Evolutionary conservation across 2,329 filamentous ascomycete species (phyloP), one percentile per base, ranked within the genome.

Genomic region (Aspergillus neotritici): DNA sequence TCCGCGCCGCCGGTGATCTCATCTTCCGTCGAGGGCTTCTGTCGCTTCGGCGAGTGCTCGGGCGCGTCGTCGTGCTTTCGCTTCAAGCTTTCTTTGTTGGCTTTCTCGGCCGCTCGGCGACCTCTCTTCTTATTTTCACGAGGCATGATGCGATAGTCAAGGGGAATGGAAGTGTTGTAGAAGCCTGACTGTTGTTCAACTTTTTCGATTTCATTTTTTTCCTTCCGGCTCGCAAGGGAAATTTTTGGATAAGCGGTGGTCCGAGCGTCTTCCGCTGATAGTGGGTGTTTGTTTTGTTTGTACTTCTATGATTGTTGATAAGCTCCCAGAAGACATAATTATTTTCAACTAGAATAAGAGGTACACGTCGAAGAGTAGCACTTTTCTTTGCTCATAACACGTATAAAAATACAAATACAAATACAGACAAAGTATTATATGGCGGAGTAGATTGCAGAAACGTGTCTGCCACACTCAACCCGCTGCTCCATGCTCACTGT

Each of bases 381-480:
- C 25, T 29, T 31, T 38, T 13, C 21, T 38, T 35, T 35, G 15
- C 21, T 49, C 34, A 37, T 50, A 40, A 46, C 34, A 36, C 44
- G 46, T 33, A 35, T 15, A 36, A 47, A 41, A 43, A 50, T 46
- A 49, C 25, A 38, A 31, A 32, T 48, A 52, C 40, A 37, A 42
- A 44, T 55, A 55, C 49, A 53, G 25, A 14, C 35, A 7, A 32
- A 17, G 32, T 15, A 39, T 64, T 58, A 80, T 30, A 75, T 69
- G 5, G 72, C 72, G 31, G 87, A 94, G 68, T 93, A 97, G 4
- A 95, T 84, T 12, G 83, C 87, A 44, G 86, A 91, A 10, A 90
- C 83, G 50, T 80, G 82, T 49, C 86, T 78, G 13, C 91, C 91
- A 62, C 90, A 96, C 64, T 93, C 87, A 9, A 95, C 82, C 54